Evolutionary conservation across 148 eudicot genomes (phyloP), one percentile per base, ranked within the genome.

Genomic region (Polygonum aviculare): DNA sequence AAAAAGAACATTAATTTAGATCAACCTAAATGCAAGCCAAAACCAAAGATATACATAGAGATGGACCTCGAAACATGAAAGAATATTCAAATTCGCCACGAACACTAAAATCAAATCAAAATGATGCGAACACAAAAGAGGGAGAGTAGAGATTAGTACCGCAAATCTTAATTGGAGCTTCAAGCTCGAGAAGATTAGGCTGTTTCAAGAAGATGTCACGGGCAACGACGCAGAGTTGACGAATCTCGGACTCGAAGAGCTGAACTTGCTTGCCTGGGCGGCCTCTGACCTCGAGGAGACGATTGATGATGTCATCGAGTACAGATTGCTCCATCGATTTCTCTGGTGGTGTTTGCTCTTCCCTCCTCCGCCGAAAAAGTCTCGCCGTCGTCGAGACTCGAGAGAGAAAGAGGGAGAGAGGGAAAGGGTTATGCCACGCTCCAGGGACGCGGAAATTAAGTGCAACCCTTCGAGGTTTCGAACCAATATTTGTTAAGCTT

Each of bases 81-180:
- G 69, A 60, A 60, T 31, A 26, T 11, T 60, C 69, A 60, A 16
- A 60, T 26, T 31, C 36, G 69, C 69, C 4, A 12, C 16, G 5
- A 26, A 60, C 11, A 26, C 69, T 26, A 60, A 12, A 26, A 1
- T 7, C 36, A 57, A 57, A 5, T 8, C 36, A 60, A 26, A 60
- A 16, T 38, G 69, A 60, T 22, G 26, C 4, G 14, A 60, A 38
- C 35, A 60, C 69, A 22, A 57, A n/a, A 57, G 2, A 9, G 4
- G 6, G 7, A 16, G 35, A 36, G 0, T 16, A 9, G 8, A 15
- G 31, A 74, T 49, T 4, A 51, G 59, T 81, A 84, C 86, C 86
- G 74, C 86, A 84, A 77, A 84, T 81, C 82, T 84, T 84, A 18
- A 84, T 84, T 7, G 86, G 86, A 35, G 86, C 86, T 81, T 84